Percentiles rank a stretch among this genome's conserved stretches.
These are phyloP conservation scores for Paramecium caudatum DNA, from an alignment of 73 alveolate species.

Conservation along the genomic window DNA sequence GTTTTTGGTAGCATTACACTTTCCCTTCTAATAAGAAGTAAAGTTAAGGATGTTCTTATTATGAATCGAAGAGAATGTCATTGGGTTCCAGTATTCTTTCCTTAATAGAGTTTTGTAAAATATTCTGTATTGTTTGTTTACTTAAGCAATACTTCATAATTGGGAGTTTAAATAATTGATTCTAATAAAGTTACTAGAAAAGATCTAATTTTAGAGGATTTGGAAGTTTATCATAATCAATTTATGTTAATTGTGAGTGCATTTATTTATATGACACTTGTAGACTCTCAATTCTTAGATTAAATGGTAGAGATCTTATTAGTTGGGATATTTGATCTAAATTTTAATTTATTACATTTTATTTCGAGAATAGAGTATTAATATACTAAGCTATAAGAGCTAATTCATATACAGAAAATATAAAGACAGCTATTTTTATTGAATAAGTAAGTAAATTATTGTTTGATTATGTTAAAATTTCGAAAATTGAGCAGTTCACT, in stretches of 20 bases:
- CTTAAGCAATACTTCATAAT: not conserved
- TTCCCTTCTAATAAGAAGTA: not conserved
- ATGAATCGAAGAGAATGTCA: not conserved
- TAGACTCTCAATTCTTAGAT: not conserved
- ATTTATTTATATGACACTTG: not conserved
- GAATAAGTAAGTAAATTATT: not conserved
- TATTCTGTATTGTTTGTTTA: not conserved
- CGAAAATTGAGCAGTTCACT: not conserved
- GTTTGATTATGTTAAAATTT: not conserved
- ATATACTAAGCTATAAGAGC: not conserved
- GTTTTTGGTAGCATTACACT: not conserved
- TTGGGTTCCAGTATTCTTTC: conserved; percentile 18
- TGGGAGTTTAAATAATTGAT: not conserved
- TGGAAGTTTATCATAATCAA: conserved; percentile 14
- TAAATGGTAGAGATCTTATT: not conserved
- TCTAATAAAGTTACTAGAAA: conserved; percentile 5
- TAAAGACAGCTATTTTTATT: not conserved
- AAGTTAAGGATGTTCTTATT: not conserved
- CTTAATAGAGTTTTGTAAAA: not conserved
- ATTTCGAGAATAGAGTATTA: not conserved
- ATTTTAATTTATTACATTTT: not conserved
- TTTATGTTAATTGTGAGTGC: not conserved
- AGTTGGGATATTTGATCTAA: not conserved
- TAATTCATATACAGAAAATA: not conserved
- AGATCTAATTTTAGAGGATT: no score